Conservation (phyloP, 208 protist species). For the Acanthamoeba sp. region DNA sequence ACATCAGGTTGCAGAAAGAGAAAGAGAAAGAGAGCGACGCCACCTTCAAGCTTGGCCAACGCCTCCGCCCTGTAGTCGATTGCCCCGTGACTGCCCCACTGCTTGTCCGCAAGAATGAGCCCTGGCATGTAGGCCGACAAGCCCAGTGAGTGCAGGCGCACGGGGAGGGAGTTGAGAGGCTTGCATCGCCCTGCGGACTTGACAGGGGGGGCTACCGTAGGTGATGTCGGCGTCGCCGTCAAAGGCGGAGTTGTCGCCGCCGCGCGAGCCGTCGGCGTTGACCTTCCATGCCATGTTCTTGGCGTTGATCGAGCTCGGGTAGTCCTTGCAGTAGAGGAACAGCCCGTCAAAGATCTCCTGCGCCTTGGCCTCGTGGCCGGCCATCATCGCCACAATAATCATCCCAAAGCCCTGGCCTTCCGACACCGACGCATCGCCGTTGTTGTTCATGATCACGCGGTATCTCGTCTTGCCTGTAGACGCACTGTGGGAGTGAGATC, state of each 20-base stretch:
- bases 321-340: constrained; percentile 46
- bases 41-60: constrained; percentile 8
- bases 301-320: constrained; percentile 15
- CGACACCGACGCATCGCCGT: not conserved
- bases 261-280: not conserved
- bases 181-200: too few species aligned
- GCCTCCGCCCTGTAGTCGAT: not conserved
- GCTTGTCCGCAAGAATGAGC: constrained; percentile 27
- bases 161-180: too few species aligned
- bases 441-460: constrained; percentile 47
- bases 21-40: not conserved
- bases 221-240: constrained; percentile 59
- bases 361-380: constrained; percentile 41
- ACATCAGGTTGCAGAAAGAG: too few species aligned
- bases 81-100: constrained; percentile 9
- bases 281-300: constrained; percentile 59
- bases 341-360: constrained; percentile 47
- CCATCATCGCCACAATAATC: constrained; percentile 61
- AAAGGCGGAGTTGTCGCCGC: constrained; percentile 32
- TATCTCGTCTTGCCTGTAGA: not conserved
- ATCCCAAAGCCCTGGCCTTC: constrained; percentile 60
- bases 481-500: too few species aligned
- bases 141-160: too few species aligned
- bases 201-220: constrained; percentile 15
- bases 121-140: not conserved